Base-by-base conservation (phyloP, 108 stramenopile species). In the Aurantiochytrium sp. region DNA sequence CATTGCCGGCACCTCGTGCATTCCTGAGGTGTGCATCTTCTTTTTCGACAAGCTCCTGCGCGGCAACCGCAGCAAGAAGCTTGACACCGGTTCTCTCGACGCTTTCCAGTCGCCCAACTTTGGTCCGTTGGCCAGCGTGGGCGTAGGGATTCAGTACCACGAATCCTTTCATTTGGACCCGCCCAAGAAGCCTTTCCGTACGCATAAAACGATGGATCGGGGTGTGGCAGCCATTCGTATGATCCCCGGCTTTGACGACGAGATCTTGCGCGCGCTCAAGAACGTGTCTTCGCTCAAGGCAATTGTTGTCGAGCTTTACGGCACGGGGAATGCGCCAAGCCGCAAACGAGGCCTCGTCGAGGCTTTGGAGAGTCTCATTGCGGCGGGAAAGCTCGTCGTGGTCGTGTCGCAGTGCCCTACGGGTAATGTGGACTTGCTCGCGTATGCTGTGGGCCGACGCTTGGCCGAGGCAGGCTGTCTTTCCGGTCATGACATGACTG, bases 31-130 rank as follows among this genome's bases (percentile, higher is more conserved):
- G 3, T 93, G 95, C 55, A 93, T 99, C 29, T 98, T 98, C 92
- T 98, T 99, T 88, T 95, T 96, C 87, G 96, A 96, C 89, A 89
- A 95, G 19, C 90, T 99, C 58, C 87, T 99, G 57, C 91, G 99
- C 8, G 98, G 95, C 5, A 96, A 96, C 91, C 93, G 98, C 47
- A 87, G 97, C 5, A 94, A 93, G 90, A 98, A 99, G 91, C 93
- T 96, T 44, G 95, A 97, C 91, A 95, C 96, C 12, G 88, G 91
- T n/a, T 90, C 90, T n/a, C 90, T 99, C 4, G 60, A 94, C 42
- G 99, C 99, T 18, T 99, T 97, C 93, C 97, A 98, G 88, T 94
- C 94, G 53, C 99, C 99, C 5, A 99, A 99, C 87, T 93, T 96
- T 42, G 94, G 96, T 6, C 96, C 98, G 10, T 92, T 99, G 72